These are phyloP conservation scores for Epichloe glyceriae DNA, from an alignment of 2,329 filamentous ascomycete genomes.

Conservation along the genomic window DNA sequence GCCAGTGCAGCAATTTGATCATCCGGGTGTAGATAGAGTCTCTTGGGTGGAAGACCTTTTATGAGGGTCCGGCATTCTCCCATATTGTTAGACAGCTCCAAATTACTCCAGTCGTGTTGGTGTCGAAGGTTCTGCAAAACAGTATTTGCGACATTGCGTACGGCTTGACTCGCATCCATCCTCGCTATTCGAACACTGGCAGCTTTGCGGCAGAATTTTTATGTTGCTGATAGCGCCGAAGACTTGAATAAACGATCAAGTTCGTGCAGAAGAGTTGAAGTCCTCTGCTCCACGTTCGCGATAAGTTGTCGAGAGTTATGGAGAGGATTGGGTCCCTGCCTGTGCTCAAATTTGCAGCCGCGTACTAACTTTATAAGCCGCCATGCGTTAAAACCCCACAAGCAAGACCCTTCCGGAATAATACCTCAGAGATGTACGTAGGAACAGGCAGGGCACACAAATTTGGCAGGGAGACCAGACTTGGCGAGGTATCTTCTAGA, in stretches of 20 bases:
- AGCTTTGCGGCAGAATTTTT: neutral
- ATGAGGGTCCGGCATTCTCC: constrained; percentile 46
- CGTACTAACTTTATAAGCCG: too few relatives aligned
- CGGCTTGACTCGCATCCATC: neutral
- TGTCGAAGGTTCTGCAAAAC: constrained; percentile 60
- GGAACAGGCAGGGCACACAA: too few relatives aligned
- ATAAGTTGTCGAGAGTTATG: too few relatives aligned
- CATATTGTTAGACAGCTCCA: constrained; percentile 40
- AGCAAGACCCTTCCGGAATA: too few relatives aligned
- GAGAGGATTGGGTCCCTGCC: too few relatives aligned
- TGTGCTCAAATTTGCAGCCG: too few relatives aligned
- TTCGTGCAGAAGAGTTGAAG: too few relatives aligned
- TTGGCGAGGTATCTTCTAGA: too few relatives aligned
- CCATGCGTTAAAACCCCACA: too few relatives aligned
- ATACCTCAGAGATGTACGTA: too few relatives aligned
- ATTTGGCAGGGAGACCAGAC: too few relatives aligned
- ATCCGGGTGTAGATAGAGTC: constrained; percentile 69
- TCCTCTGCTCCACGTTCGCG: too few relatives aligned
- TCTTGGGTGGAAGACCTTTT: constrained; percentile 57
- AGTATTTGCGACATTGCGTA: constrained; percentile 20
- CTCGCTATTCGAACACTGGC: neutral
- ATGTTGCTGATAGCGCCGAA: neutral
- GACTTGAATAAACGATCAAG: neutral
- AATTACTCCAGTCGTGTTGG: constrained; percentile 61
- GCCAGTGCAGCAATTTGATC: constrained; percentile 65